phyloP scores from a whole-genome alignment of 2,329 filamentous ascomycete species.

The Alternaria panax region DNA sequence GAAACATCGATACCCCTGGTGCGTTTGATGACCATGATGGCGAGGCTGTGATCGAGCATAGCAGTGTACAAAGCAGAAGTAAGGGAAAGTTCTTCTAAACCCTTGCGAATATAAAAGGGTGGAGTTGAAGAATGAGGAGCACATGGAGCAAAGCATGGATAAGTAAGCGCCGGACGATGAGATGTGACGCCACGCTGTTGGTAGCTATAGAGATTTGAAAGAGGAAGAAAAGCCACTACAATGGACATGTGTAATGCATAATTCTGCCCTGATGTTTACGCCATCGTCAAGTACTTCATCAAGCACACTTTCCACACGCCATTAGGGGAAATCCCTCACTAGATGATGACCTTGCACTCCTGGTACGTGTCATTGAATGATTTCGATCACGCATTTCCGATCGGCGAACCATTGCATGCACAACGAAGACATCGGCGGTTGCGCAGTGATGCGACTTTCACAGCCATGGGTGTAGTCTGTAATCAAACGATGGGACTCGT shows the following conservation, averaged over 20 bases:
- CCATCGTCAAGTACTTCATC: too few species aligned
- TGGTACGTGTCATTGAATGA: too few species aligned
- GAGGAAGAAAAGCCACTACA: neutral
- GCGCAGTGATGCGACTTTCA: too few species aligned
- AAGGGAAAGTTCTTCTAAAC: slow-evolving; percentile 46
- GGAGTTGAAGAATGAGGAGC: neutral
- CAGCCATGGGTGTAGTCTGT: too few species aligned
- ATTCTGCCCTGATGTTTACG: too few species aligned
- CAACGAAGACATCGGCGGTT: too few species aligned
- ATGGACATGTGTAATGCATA: neutral
- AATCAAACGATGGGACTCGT: too few species aligned
- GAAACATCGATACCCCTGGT: slow-evolving; percentile 12
- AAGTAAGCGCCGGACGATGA: neutral
- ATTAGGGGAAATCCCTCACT: too few species aligned
- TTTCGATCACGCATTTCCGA: too few species aligned
- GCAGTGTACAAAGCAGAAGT: slow-evolving; percentile 26
- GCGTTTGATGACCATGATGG: slow-evolving; percentile 35
- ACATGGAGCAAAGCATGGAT: neutral
- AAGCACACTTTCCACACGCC: too few species aligned
- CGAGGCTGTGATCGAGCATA: slow-evolving; percentile 35
- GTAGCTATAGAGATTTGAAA: neutral
- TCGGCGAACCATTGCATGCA: too few species aligned
- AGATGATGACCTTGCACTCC: too few species aligned
- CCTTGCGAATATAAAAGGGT: neutral
- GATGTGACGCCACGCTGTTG: neutral